Base-by-base conservation (phyloP, 2,329 filamentous ascomycete species). In the Aureobasidium sp. region DNA sequence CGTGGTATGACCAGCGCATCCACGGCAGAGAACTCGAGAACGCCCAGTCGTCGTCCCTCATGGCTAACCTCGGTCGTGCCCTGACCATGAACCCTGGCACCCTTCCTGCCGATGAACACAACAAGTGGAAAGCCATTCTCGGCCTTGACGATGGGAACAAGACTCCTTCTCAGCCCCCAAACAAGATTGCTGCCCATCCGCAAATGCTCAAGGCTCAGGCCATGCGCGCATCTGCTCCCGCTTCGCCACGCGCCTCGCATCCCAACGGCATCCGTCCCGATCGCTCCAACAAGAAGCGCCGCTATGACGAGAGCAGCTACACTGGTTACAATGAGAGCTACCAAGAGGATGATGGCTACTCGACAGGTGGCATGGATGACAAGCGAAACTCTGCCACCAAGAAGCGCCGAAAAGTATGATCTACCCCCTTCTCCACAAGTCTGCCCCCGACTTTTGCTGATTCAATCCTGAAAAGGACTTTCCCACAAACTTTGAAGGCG, bases 291-390 rank as follows among this genome's bases (percentile, higher is more conserved):
- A 89, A 88, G 76, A 91, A 91, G 78, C 81, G 89, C 50, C 83
- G 85, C 64, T 92, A 91, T 69, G 84, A 86, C 40, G 88, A 92
- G 64, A 82, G 79, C 66, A 89, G 85, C 67, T 92, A 83, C 68
- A 84, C 88, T 67, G 88, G 88, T 43, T 91, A 91, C 67, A 82
- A 83, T 46, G 87, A 90, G 65, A 85, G 85, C 35, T 90, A 80
- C 65, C 80, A 80, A 10, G 87, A 90, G 64, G 86, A 89, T 64
- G 87, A 87, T 63, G 83, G 79, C 60, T 84, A 90, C 68, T 89
- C 86, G 23, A 89, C 87, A 23, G 86, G 84, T 61, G 87, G 88
- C 65, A 84, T 84, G 66, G 87, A 88, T 66, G 84, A 87, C 60
- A 74, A 74, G 66, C 73, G 73, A 63, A 70, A 73, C 45, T 60